A percentile compares a stretch with the other conserved stretches of the same genome.
phyloP scores from a whole-genome alignment of 768 basidiomycete species.

The Kockovaella imperatae region DNA sequence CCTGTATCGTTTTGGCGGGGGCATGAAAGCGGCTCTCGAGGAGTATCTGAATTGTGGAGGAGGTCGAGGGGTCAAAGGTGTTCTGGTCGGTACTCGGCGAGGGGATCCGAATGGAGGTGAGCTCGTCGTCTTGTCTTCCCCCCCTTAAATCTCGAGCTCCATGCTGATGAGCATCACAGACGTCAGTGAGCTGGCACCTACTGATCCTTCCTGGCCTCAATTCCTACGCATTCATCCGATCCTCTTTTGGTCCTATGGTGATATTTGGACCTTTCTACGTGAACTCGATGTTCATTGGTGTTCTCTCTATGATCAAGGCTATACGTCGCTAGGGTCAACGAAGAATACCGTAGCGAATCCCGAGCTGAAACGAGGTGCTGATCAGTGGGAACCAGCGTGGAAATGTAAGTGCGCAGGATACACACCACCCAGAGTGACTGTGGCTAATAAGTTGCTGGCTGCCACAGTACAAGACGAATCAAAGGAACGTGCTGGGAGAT shows the following conservation, averaged over 20 bases:
- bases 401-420: conserved; percentile 17
- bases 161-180: conserved; percentile 10
- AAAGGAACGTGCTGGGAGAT: conserved; percentile 27
- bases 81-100: conserved; percentile 80
- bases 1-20: conserved; percentile 56
- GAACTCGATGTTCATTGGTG: conserved; percentile 76
- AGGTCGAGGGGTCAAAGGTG: conserved; percentile 57
- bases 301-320: conserved; percentile 83
- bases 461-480: conserved; percentile 22
- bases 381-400: conserved; percentile 37
- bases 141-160: too few species aligned
- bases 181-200: conserved; percentile 49
- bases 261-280: conserved; percentile 82
- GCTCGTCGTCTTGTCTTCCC: conserved; percentile 43
- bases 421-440: not conserved
- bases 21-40: conserved; percentile 69
- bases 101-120: conserved; percentile 89
- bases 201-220: conserved; percentile 80
- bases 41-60: conserved; percentile 55
- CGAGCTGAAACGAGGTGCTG: conserved; percentile 41
- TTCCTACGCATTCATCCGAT: conserved; percentile 91
- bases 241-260: conserved; percentile 84
- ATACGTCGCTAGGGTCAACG: conserved; percentile 92
- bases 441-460: not conserved
- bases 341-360: conserved; percentile 93